Percentiles rank a stretch among this genome's conserved stretches.
Evolutionary conservation across 352 stramenopile genomes (phyloP).

Genomic region (Globisporangium lucens): DNA sequence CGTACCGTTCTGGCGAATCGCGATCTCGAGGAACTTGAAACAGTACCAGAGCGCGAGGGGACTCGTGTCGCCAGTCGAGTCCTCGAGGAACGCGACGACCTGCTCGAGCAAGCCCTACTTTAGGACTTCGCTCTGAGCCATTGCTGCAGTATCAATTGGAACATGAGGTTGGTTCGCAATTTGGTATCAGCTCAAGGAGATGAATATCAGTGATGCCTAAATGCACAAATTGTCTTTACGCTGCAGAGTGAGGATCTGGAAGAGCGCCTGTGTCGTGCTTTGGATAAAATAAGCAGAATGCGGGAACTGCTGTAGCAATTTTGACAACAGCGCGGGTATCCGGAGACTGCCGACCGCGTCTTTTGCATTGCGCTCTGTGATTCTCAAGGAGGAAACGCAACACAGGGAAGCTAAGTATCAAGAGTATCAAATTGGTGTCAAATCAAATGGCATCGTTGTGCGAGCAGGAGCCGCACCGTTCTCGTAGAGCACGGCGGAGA

Average conservation of each 20-base stretch:
- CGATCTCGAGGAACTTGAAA: conserved; percentile 50
- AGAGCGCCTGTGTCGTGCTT: conserved; percentile 34
- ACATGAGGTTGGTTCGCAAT: background rate
- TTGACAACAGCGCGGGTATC: conserved; percentile 24
- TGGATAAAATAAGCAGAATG: conserved; percentile 22
- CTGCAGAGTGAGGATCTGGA: conserved; percentile 40
- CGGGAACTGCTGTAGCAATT: conserved; percentile 22
- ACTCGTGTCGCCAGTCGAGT: conserved; percentile 4
- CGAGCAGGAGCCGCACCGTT: conserved; percentile 26
- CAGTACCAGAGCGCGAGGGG: conserved; percentile 45
- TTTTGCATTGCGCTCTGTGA: conserved; percentile 24
- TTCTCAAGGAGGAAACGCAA: no score
- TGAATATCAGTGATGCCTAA: background rate
- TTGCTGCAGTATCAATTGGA: conserved; percentile 8
- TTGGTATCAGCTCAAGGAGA: conserved; percentile 5
- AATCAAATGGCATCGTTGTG: no score
- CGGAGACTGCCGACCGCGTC: conserved; percentile 26
- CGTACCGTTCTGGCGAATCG: conserved; percentile 34
- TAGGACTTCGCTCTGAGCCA: conserved; percentile 20
- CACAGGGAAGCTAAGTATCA: background rate
- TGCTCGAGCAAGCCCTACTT: conserved; percentile 33
- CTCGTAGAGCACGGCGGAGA: conserved; percentile 42
- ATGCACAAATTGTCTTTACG: conserved; percentile 17
- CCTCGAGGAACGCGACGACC: conserved; percentile 32
- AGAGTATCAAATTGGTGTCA: background rate